Evolutionary conservation across 345 rosid genomes (phyloP), one percentile per base, ranked within the genome.

Genomic region (Eucalyptus cloeziana): DNA sequence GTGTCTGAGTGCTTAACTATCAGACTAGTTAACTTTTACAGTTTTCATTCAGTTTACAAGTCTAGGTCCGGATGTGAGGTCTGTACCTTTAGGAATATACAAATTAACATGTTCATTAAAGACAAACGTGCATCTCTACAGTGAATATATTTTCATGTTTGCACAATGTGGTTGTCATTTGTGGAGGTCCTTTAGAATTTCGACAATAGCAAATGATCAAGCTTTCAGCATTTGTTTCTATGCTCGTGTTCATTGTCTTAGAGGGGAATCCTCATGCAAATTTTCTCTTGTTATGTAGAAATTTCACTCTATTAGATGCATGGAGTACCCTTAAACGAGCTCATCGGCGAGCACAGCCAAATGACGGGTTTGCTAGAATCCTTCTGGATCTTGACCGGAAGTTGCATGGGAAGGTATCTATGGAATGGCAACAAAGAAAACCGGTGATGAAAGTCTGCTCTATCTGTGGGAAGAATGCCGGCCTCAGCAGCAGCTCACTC

Each of bases 331-430:
- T 98, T 5, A 98, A 94, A 90, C 94, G 94, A 89, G 98, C 92
- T 86, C 99, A 98, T 86, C 96, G 99, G 16, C 91, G 99, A 89
- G 99, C 99, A 45, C 99, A 98, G 89, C 99, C 99, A 1, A 98
- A 98, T 71, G 99, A 98, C 87, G 99, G 99, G 11, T 98, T 98
- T 89, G 99, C 98, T 14, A 93, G 89, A 90, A 93, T 93, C 60
- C 94, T 96, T 50, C 13, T 94, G 83, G 94, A 91, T 85, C 96
- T 98, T 30, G 99, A 98, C 89, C 89, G 89, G 89, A 94, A 94
- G 91, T 91, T 96, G 89, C 95, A 96, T 22, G 98, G 99, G 86
- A 95, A 95, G 91, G 95, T 92, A 9, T 98, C 99, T 3, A 97
- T 98, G 99, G 99, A 98, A 80, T 98, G 99, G 99, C 98, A 96